Conservation (phyloP, 306 rosid species). For the Gastrolobium villosum region DNA sequence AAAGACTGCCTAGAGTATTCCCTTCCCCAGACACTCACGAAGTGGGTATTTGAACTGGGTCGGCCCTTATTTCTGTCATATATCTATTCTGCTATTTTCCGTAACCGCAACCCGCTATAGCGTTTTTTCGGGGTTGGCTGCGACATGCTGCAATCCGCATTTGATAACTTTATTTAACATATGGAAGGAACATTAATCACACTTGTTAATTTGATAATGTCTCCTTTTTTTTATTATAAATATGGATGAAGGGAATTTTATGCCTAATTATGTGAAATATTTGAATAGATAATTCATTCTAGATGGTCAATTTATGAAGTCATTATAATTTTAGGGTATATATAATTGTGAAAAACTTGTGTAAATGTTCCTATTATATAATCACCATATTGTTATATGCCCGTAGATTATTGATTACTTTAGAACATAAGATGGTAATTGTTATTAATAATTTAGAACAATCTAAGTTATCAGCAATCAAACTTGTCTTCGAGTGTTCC, state of each 20-base stretch:
- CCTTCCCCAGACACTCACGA: too few species aligned
- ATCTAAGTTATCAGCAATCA: too few species aligned
- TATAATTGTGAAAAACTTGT: background rate
- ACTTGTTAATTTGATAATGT: background rate
- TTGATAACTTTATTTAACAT: background rate
- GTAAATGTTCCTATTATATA: background rate
- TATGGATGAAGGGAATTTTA: background rate
- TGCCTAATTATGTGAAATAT: conserved; percentile 11
- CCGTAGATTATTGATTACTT: background rate
- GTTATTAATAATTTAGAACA: too few species aligned
- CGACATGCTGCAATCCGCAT: too few species aligned
- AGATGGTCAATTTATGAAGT: background rate
- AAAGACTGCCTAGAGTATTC: too few species aligned
- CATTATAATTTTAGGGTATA: background rate
- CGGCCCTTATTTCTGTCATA: too few species aligned
- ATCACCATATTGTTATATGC: background rate
- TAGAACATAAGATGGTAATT: too few species aligned
- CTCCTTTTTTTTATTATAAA: background rate
- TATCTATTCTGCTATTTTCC: too few species aligned
- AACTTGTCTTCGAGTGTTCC: too few species aligned
- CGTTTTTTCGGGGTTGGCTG: too few species aligned
- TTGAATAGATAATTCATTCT: background rate
- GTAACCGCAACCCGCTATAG: too few species aligned
- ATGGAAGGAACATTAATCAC: background rate
- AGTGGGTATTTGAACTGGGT: too few species aligned